phyloP scores from a whole-genome alignment of 2,329 filamentous ascomycete species.

The Lachnellula hyalina region DNA sequence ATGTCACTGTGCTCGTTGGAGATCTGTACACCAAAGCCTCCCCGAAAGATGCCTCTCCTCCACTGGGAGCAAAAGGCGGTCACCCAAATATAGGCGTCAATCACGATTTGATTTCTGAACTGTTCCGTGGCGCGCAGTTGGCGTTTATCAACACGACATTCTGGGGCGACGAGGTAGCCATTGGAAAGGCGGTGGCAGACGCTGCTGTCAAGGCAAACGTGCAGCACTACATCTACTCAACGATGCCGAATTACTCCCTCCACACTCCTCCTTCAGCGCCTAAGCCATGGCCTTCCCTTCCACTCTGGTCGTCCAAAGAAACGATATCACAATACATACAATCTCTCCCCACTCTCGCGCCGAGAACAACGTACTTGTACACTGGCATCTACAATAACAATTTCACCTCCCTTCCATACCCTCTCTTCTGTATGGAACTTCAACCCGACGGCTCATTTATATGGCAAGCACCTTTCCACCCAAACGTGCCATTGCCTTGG shows the following conservation, averaged over 20 bases:
- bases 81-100: slow-evolving; percentile 66
- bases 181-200: slow-evolving; percentile 83
- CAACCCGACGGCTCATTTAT: slow-evolving; percentile 78
- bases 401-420: slow-evolving; percentile 88
- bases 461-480: slow-evolving; percentile 93
- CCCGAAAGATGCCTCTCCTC: slow-evolving; percentile 44
- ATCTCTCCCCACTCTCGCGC: slow-evolving; percentile 52
- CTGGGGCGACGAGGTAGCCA: slow-evolving; percentile 88
- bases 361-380: slow-evolving; percentile 90
- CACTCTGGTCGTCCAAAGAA: slow-evolving; percentile 89
- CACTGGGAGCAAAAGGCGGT: slow-evolving; percentile 51
- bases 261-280: slow-evolving; percentile 49
- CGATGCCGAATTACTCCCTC: slow-evolving; percentile 89
- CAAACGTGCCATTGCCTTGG: slow-evolving; percentile 85
- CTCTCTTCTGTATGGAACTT: slow-evolving; percentile 91
- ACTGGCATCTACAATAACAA: slow-evolving; percentile 99
- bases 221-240: slow-evolving; percentile 91
- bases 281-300: slow-evolving; percentile 68
- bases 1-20: slow-evolving; percentile 61
- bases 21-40: slow-evolving; percentile 55
- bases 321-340: slow-evolving; percentile 88
- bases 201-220: slow-evolving; percentile 80
- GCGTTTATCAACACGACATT: slow-evolving; percentile 98
- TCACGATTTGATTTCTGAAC: slow-evolving; percentile 63
- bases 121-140: slow-evolving; percentile 79